Base-by-base conservation (phyloP, 257 asterid species). In the Rubia yunnanensis region DNA sequence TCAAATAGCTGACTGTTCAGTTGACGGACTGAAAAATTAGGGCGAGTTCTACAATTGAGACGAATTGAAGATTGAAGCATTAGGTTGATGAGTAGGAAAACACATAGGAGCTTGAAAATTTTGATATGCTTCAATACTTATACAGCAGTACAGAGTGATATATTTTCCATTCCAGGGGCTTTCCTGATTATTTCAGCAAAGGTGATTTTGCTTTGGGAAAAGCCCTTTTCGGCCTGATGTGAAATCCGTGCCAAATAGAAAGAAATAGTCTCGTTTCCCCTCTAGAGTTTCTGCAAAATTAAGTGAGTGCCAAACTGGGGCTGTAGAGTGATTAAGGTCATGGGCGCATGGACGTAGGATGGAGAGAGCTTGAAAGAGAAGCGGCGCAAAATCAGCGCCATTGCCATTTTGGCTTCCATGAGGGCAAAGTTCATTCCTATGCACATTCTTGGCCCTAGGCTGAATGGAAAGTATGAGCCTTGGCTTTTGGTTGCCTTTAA, bases 391-490 rank as follows among this genome's bases (percentile, higher is more conserved):
- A 84, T 63, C 41, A 71, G 61, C 5, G 76, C 78, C 15, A 84
- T 35, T 32, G 82, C 80, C 32, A 81, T 64, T 61, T 84, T 84
- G 0, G 85, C 75, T 60, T 84, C 83, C 68, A 84, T 48, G 5
- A 73, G 68, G 26, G 89, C 82, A 66, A 84, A 84, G 57, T 79
- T 79, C 55, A 77, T 73, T 35, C 86, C 86, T 13, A 81, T 75
- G 80, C 86, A 81, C 7, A 66, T 70, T 53, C 89, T 66, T 0
- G 89, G 89, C 10, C 86, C 89, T 80, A 77, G 73, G 63, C 89
- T 75, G 69, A 81, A 81, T 0, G 86, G 86, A 46, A 79, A 73
- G 60, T 68, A 84, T 1, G 76, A 73, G 7, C 76, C 75, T 20
- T 55, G 74, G 44, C 74, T 75, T 9, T 77, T 75, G 0, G 89